phyloP scores from a whole-genome alignment of 306 rosid species.

The Cyclanthera cordifolia region DNA sequence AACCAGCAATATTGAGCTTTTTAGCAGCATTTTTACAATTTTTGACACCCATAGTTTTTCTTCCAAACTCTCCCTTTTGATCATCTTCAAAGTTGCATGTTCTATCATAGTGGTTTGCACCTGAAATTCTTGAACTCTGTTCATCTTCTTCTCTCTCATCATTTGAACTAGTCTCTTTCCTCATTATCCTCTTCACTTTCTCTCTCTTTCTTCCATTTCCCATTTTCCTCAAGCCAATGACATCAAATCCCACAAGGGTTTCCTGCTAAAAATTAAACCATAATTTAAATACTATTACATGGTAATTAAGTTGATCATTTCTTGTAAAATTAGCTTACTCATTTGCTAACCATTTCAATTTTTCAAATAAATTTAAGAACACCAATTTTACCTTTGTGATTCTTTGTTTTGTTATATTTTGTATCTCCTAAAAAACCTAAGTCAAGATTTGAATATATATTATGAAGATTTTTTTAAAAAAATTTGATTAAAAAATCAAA shows the following conservation, averaged over 20 bases:
- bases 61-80: constrained; percentile 13
- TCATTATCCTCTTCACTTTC: neutral
- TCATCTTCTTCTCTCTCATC: neutral
- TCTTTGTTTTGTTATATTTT: no score
- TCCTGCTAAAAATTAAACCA: neutral
- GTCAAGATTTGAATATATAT: no score
- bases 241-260: constrained; percentile 1
- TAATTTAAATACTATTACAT: neutral
- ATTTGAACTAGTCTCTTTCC: neutral
- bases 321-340: neutral
- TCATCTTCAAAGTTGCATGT: constrained; percentile 17
- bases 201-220: constrained; percentile 12
- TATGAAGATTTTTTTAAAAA: no score
- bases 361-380: no score
- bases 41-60: neutral
- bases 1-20: neutral
- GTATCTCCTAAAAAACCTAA: no score
- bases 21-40: constrained; percentile 3
- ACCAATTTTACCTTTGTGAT: no score
- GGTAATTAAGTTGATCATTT: neutral
- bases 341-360: no score
- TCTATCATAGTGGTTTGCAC: constrained; percentile 18
- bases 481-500: no score
- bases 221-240: neutral
- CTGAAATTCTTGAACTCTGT: constrained; percentile 6